These are phyloP conservation scores for Paragyromitra xinjiangensis DNA, from an alignment of 495 filamentous ascomycete genomes.

Conservation along the genomic window DNA sequence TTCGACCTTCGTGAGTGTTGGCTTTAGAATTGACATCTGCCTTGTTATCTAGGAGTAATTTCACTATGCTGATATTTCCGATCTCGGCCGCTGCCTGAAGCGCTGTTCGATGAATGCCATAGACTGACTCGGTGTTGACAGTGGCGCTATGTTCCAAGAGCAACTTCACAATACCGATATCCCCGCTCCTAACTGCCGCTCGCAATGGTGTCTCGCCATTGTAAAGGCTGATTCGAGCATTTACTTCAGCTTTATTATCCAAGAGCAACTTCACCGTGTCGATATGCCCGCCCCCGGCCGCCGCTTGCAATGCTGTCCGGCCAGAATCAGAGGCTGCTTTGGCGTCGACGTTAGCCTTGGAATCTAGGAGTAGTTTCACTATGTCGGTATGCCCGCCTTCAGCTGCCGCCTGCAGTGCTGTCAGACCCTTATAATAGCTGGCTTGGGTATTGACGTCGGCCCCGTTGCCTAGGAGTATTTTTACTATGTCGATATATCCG, in stretches of 20 bases:
- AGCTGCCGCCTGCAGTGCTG: background rate
- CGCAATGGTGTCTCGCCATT: too few species aligned
- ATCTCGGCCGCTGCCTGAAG: too few species aligned
- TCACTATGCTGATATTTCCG: background rate
- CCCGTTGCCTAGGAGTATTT: background rate
- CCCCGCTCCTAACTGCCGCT: background rate
- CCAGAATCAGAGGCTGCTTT: background rate
- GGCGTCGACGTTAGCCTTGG: background rate
- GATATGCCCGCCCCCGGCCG: background rate
- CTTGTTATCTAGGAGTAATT: background rate
- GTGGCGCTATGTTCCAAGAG: too few species aligned
- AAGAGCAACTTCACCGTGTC: background rate
- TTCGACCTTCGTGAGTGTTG: background rate
- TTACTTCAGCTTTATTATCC: background rate
- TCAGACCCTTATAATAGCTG: background rate
- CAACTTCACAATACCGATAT: too few species aligned
- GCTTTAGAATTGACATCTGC: background rate
- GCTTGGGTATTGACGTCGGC: background rate
- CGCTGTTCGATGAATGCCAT: too few species aligned
- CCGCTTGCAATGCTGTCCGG: background rate
- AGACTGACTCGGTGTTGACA: too few species aligned
- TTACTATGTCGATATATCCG: background rate
- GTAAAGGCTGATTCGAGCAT: background rate
- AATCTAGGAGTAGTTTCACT: background rate
- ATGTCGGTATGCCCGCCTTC: background rate